Base-by-base conservation (phyloP, 2,329 filamentous ascomycete species). In the Fusarium keratoplasticum region DNA sequence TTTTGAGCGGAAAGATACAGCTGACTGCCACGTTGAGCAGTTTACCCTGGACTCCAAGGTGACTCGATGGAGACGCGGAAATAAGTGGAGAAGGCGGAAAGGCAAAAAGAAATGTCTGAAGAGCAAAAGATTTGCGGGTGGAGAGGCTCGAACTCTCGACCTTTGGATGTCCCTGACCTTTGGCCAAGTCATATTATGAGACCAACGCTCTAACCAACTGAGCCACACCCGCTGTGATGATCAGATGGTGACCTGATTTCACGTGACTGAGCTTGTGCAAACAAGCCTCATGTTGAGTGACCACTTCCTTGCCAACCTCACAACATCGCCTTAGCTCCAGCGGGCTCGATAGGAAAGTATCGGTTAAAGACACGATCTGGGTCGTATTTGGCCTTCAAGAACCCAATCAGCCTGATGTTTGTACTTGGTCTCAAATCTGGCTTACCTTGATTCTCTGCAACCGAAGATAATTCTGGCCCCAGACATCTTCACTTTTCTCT, bases 81-180 rank as follows among this genome's bases (percentile, higher is more conserved):
- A 44, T 44, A 22, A 44, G 13, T 13, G 10, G 20, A 50, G 5
- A 50, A 27, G 9, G 18, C 2, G 5, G 8, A 16, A 25, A 5
- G 16, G 8, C 8, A 18, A 47, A 47, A 47, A 25, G 14, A 47
- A 18, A 25, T 44, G 40, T 5, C 18, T 6, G 6, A 27, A 20
- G 0, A 25, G 40, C 38, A 61, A 62, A 62, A 63, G 13, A 25
- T 18, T 18, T 72, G 70, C 73, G 70, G 66, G 58, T 66, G 62
- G 70, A 63, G 70, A 72, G 70, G 70, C 67, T 72, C 70, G 70
- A 72, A 72, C 70, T 73, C 70, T 73, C 70, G 70, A 72, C 70
- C 70, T 72, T 72, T 73, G 70, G 70, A 72, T 72, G 8, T 52
- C 70, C 60, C 70, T 52, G 47, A 66, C 58, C 50, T 72, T 18